phyloP scores from a whole-genome alignment of 768 basidiomycete genomes.

The Suillus paluster region DNA sequence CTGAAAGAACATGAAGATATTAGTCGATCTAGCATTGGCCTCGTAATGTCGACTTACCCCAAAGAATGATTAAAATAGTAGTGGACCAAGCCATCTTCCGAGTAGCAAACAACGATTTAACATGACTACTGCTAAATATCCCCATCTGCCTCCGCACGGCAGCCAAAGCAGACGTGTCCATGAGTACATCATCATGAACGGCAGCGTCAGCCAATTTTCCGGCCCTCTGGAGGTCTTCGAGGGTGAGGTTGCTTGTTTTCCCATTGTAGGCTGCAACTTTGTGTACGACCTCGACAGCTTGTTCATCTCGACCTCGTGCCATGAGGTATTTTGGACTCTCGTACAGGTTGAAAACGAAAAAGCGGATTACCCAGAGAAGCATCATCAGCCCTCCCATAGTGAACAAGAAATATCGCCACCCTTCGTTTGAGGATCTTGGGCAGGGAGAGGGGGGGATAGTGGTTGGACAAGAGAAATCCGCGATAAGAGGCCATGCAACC shows the following conservation, averaged over 20 bases:
- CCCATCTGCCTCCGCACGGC: slow-evolving; percentile 45
- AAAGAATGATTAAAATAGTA: slow-evolving; percentile 51
- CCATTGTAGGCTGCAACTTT: slow-evolving; percentile 66
- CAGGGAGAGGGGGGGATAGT: slow-evolving; percentile 51
- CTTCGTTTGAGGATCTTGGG: slow-evolving; percentile 58
- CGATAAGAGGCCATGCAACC: slow-evolving; percentile 76
- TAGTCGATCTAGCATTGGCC: background rate
- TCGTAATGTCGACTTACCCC: slow-evolving; percentile 42
- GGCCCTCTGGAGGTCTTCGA: slow-evolving; percentile 49
- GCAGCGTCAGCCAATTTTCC: slow-evolving; percentile 21
- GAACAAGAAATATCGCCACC: slow-evolving; percentile 80
- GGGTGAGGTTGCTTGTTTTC: slow-evolving; percentile 48
- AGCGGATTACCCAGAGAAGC: slow-evolving; percentile 61
- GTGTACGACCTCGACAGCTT: slow-evolving; percentile 66
- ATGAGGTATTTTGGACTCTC: slow-evolving; percentile 78
- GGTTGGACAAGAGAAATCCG: slow-evolving; percentile 62
- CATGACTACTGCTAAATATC: slow-evolving; percentile 45
- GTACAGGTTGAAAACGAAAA: slow-evolving; percentile 67
- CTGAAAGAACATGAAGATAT: slow-evolving; percentile 36
- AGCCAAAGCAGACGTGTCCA: slow-evolving; percentile 41
- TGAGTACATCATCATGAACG: slow-evolving; percentile 14
- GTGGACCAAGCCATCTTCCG: slow-evolving; percentile 56
- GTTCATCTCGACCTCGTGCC: slow-evolving; percentile 64
- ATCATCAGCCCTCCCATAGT: slow-evolving; percentile 75
- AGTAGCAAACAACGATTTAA: slow-evolving; percentile 55